Evolutionary conservation across 805 yeast species (phyloP), one percentile per base, ranked within the genome.

Genomic region (Starmerella floricola): DNA sequence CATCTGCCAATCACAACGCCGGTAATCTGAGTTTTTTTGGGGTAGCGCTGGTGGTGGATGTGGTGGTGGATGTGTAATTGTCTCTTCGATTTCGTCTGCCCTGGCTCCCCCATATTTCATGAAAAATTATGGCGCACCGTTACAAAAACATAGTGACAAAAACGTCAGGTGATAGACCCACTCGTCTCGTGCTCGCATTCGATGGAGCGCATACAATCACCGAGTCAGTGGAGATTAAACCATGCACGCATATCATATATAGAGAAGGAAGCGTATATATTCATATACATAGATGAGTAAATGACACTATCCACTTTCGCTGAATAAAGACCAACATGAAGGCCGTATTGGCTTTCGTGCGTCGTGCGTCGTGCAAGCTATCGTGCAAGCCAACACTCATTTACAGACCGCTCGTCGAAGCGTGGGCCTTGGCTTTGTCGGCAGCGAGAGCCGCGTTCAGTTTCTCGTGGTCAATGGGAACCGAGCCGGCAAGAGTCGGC

Each of bases 401-500:
- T 18, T 38, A 39, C 16, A 44, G 28, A 15, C 44, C 40, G 30
- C 31, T 44, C 19, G 26, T 28, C 13, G 40, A 18, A n/a, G 37
- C 44, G 42, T 37, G 45, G 31, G 40, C 38, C 43, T 44, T 46
- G 3, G 45, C 48, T 36, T 43, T 41, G 38, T 46, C 48, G 20
- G 45, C 49, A 16, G 45, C 43, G 12, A 48, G 43, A 8, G 43
- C 33, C 11, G 47, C 47, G 4, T 23, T 26, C 24, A 48, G 46
- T 42, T 42, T 49, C 20, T 36, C 46, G 35, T 47, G 48, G 48
- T 54, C 54, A 21, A 58, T 46, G 33, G 56, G 51, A 27, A 59
- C 56, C 31, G 50, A 55, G 36, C 64, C 64, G 23, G 47, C 50
- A 8, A 60, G 50, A 11, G 62, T 52, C 35, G 64, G 64, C 10